Conservation (phyloP, 2,329 filamentous ascomycete species). For the Colletotrichum orchidophilum region DNA sequence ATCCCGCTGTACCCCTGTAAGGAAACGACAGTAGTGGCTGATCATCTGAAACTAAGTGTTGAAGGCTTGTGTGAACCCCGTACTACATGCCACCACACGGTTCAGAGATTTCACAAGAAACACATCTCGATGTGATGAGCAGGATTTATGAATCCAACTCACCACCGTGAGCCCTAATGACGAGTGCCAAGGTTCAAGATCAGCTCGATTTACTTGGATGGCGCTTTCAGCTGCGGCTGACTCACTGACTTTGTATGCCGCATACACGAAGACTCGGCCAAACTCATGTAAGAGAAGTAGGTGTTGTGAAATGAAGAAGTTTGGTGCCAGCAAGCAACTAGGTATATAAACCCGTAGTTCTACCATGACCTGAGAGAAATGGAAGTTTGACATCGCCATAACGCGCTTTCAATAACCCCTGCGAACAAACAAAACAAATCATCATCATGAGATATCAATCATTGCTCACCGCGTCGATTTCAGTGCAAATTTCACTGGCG, state of each 20-base stretch:
- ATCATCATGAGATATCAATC: constrained; percentile 13
- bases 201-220: neutral
- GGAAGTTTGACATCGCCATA: neutral
- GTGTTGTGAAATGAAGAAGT: neutral
- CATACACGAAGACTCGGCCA: neutral
- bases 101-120: neutral
- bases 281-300: neutral
- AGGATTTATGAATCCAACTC: neutral
- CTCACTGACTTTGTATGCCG: neutral
- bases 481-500: constrained; percentile 35
- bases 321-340: too few species aligned
- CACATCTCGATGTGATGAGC: neutral
- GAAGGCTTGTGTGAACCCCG: neutral
- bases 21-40: neutral
- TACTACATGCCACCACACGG: neutral
- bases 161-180: neutral
- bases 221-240: neutral
- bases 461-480: neutral
- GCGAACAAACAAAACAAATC: neutral
- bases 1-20: neutral
- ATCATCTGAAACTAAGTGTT: neutral
- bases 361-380: fast-evolving
- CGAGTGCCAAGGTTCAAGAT: neutral
- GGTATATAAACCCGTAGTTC: neutral
- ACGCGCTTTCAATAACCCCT: neutral